Conservation (phyloP, 768 basidiomycete species). For the Lactifluus hygrophoroides region DNA sequence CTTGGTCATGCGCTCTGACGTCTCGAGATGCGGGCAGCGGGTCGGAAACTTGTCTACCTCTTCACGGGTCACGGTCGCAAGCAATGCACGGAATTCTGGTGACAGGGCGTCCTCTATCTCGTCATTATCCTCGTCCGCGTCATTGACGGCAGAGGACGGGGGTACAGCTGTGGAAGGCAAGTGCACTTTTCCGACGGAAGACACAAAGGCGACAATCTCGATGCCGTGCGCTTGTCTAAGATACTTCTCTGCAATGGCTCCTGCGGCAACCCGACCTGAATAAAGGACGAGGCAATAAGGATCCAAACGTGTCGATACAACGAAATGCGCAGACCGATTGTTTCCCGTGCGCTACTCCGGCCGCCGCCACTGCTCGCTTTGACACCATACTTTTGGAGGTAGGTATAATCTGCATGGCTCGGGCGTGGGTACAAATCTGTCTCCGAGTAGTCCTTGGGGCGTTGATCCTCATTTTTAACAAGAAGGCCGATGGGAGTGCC, state of each 20-base stretch:
- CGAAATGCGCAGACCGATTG: constrained; percentile 56
- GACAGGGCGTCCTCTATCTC: constrained; percentile 67
- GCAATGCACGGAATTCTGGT: constrained; percentile 72
- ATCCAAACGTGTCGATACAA: background rate
- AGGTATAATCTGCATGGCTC: constrained; percentile 96
- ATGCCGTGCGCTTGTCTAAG: constrained; percentile 79
- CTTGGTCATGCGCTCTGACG: constrained; percentile 85
- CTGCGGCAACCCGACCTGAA: constrained; percentile 89
- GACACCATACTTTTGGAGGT: constrained; percentile 93
- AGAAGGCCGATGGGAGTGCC: constrained; percentile 97
- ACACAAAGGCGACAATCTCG: constrained; percentile 95
- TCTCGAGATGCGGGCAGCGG: constrained; percentile 85
- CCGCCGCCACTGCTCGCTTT: constrained; percentile 98
- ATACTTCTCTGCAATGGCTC: constrained; percentile 96
- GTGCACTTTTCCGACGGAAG: constrained; percentile 88
- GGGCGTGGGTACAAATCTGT: constrained; percentile 97
- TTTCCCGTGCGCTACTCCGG: constrained; percentile 90
- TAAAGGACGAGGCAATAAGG: background rate
- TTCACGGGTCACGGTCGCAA: constrained; percentile 72
- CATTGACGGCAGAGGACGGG: constrained; percentile 32
- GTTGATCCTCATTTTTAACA: constrained; percentile 95
- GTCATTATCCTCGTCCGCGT: constrained; percentile 48
- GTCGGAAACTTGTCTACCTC: constrained; percentile 83
- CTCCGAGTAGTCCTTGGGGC: constrained; percentile 97
- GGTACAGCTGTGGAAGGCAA: constrained; percentile 48